A percentile compares a stretch with the other conserved stretches of the same genome.
phyloP scores from a whole-genome alignment of 345 rosid genomes.

The Microcos paniculata region DNA sequence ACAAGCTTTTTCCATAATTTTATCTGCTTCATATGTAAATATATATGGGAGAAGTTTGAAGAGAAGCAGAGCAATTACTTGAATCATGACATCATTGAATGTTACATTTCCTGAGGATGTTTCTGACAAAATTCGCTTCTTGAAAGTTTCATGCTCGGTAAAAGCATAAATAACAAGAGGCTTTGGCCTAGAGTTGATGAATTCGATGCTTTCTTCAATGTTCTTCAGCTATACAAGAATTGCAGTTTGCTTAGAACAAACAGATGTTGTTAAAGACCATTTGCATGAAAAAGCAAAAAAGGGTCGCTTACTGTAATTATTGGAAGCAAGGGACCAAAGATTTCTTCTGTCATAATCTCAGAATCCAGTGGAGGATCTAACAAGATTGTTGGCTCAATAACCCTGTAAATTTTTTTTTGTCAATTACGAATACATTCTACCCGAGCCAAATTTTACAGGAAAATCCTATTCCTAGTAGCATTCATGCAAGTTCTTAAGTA shows the following conservation, averaged over 20 bases:
- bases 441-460: too few relatives aligned
- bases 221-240: constrained; percentile 41
- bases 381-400: constrained; percentile 64
- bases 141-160: constrained; percentile 58
- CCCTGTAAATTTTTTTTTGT: background rate
- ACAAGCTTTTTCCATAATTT: background rate
- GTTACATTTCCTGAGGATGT: constrained; percentile 75
- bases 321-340: constrained; percentile 73
- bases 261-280: background rate
- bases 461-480: too few relatives aligned
- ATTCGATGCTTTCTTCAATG: constrained; percentile 54
- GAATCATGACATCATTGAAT: constrained; percentile 73
- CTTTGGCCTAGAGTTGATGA: constrained; percentile 54
- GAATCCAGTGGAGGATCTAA: constrained; percentile 67
- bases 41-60: background rate
- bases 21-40: too few relatives aligned
- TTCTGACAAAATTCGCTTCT: constrained; percentile 49
- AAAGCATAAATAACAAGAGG: constrained; percentile 61
- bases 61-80: constrained; percentile 38
- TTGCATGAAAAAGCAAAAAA: background rate
- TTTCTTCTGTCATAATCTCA: constrained; percentile 57
- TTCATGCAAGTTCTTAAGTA: too few relatives aligned
- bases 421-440: too few relatives aligned
- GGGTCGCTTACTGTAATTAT: constrained; percentile 48
- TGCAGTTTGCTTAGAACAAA: background rate